phyloP scores from a whole-genome alignment of 768 basidiomycete species.

The Termitomyces eurrhizus region DNA sequence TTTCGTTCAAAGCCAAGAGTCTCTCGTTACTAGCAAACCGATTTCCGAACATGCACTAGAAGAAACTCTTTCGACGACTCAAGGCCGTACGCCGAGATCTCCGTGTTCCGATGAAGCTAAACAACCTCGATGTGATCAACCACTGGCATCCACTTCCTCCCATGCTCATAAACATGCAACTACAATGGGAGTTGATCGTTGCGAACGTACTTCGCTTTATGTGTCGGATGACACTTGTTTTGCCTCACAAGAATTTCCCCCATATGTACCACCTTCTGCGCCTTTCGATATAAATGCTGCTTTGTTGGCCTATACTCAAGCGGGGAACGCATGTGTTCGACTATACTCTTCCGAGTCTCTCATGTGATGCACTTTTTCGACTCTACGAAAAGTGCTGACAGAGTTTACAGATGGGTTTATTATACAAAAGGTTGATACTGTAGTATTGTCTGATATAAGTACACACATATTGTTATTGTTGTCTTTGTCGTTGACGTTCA shows the following conservation, averaged over 20 bases:
- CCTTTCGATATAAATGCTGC: slow-evolving; percentile 14
- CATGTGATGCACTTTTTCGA: not conserved
- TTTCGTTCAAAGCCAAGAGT: not conserved
- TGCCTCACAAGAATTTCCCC: slow-evolving; percentile 3
- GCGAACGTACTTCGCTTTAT: not conserved
- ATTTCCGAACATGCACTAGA: not conserved
- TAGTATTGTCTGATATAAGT: slow-evolving; percentile 5
- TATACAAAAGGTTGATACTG: slow-evolving; percentile 7
- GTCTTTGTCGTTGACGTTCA: slow-evolving; percentile 17
- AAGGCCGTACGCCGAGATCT: not conserved
- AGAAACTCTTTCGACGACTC: not conserved
- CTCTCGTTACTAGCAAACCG: not conserved
- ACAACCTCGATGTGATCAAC: not conserved
- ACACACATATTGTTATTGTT: too few species aligned
- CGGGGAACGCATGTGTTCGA: not conserved
- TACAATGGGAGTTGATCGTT: not conserved
- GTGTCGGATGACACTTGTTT: not conserved
- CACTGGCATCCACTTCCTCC: not conserved
- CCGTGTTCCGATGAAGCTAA: not conserved
- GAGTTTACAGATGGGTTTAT: not conserved
- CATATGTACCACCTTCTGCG: not conserved
- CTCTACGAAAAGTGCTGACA: not conserved
- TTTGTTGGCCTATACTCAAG: slow-evolving; percentile 6
- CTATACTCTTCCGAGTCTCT: not conserved
- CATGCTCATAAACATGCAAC: not conserved